Evolutionary conservation across 805 yeast genomes (phyloP), one percentile per base, ranked within the genome.

Genomic region (Candida mattraensis): DNA sequence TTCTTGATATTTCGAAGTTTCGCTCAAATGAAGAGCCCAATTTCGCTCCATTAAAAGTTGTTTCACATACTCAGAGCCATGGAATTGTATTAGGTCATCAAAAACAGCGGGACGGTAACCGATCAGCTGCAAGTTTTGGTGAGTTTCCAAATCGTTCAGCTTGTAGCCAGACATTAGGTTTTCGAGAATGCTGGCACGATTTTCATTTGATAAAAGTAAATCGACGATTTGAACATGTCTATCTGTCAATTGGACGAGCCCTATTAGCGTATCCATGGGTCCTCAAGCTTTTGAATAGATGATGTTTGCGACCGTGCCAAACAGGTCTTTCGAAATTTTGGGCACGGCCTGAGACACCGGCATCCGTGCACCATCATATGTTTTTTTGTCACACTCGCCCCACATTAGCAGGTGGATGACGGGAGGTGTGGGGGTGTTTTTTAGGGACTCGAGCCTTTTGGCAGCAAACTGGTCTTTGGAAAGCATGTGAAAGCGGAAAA

Each of bases 201-300:
- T 74, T 14, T 53, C 53, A 50, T 79, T 79, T 0, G 83, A 61
- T 1, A 84, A 84, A 2, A 78, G 58, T 19, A 58, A 41, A 40
- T 76, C 80, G 7, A 47, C 18, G 1, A 53, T 34, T 7, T 42
- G 15, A 7, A 53, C 35, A 16, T 50, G 47, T 3, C 19, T 13
- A 8, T 28, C 24, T 1, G 14, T 20, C 12, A 41, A 37, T 12
- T 23, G 22, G 8, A 46, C 33, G 17, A 51, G 28, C 4, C 55
- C 46, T 18, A 50, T 10, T 45, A 39, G 31, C 43, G 39, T 12
- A 34, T 21, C 16, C 40, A 24, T 30, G 30, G 14, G 14, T 16
- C n/a, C 14, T 12, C 30, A 12, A 14, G 11, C 18, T 4, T 2
- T 5, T n/a, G 25, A n/a, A n/a, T n/a, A n/a, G n/a, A n/a, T n/a